Evolutionary conservation across 2,329 filamentous ascomycete genomes (phyloP).

Genomic region (Ophiostoma angusticollis): DNA sequence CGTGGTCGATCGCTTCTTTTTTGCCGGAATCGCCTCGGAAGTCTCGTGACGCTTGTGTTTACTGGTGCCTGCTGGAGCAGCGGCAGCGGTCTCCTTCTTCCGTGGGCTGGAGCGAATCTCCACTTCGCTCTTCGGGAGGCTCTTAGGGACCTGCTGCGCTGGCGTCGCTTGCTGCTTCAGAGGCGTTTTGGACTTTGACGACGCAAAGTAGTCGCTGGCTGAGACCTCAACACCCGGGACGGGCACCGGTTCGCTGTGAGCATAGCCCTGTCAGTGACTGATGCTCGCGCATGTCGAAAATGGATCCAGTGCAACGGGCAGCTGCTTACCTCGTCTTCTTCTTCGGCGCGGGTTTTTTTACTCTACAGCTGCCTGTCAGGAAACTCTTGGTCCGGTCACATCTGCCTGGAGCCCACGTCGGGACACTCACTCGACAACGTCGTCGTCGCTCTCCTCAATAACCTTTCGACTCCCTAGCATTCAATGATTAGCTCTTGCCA

Average conservation of each 20-base stretch:
- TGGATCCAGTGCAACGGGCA: no score
- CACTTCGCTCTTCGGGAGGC: conserved; percentile 26
- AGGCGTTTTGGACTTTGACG: conserved; percentile 29
- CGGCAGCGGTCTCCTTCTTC: conserved; percentile 23
- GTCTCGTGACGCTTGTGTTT: conserved; percentile 17
- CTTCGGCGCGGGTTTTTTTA: conserved; percentile 42
- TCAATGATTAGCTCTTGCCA: not conserved
- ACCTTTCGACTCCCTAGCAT: conserved; percentile 20
- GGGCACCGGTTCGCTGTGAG: conserved; percentile 24
- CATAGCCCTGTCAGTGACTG: conserved; percentile 1
- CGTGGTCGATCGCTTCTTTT: conserved; percentile 30
- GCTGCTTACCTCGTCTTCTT: conserved; percentile 41
- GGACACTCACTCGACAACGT: conserved; percentile 23
- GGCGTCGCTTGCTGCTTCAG: conserved; percentile 26
- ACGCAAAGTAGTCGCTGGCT: conserved; percentile 45
- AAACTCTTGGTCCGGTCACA: not conserved
- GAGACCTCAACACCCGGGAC: conserved; percentile 39
- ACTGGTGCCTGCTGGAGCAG: conserved; percentile 16
- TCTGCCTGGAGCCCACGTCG: not conserved
- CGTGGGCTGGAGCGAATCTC: conserved; percentile 42
- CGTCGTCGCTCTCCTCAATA: conserved; percentile 15
- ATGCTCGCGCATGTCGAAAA: conserved; percentile 3
- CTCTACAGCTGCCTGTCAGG: conserved; percentile 20
- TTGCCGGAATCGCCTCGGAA: conserved; percentile 14
- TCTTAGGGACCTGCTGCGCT: conserved; percentile 29